Percentiles rank a stretch among this genome's conserved stretches.
phyloP scores from a whole-genome alignment of 2,329 filamentous ascomycete species.

The Ophiocordyceps camponoti-saundersi region DNA sequence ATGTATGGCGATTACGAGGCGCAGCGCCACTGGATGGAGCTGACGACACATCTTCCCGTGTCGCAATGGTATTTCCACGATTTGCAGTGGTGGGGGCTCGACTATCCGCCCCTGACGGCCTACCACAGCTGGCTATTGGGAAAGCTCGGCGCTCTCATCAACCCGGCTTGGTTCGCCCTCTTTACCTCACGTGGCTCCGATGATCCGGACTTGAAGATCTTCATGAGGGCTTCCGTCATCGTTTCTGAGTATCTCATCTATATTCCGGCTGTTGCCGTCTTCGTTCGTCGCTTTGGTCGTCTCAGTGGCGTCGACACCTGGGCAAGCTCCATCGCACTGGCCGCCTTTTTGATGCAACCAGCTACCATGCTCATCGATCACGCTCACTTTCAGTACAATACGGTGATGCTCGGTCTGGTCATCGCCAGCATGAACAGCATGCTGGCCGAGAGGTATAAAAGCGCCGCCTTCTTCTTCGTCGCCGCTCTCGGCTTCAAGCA shows the following conservation, averaged over 20 bases:
- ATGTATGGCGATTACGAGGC: constrained; percentile 97
- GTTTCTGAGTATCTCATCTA: constrained; percentile 84
- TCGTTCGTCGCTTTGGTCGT: constrained; percentile 65
- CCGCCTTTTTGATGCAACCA: constrained; percentile 85
- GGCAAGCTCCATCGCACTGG: constrained; percentile 70
- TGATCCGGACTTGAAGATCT: constrained; percentile 68
- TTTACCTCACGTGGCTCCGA: constrained; percentile 69
- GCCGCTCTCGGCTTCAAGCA: constrained; percentile 93
- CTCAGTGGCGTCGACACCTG: constrained; percentile 63
- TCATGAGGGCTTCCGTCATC: constrained; percentile 86
- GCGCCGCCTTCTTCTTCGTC: constrained; percentile 89
- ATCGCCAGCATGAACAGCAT: constrained; percentile 79
- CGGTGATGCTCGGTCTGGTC: constrained; percentile 89
- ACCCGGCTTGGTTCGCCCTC: constrained; percentile 77
- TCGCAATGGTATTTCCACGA: constrained; percentile 98
- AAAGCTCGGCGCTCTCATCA: constrained; percentile 62
- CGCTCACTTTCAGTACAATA: constrained; percentile 95
- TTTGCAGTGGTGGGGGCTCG: constrained; percentile 90
- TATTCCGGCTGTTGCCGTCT: constrained; percentile 70
- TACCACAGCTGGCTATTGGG: constrained; percentile 97
- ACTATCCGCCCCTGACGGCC: constrained; percentile 92
- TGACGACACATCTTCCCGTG: constrained; percentile 74
- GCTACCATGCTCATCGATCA: constrained; percentile 85
- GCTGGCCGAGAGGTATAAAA: constrained; percentile 66
- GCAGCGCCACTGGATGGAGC: constrained; percentile 97